Percentiles rank a stretch among this genome's conserved stretches.
phyloP scores from a whole-genome alignment of 768 basidiomycete species.

The Polyporus arcularius region DNA sequence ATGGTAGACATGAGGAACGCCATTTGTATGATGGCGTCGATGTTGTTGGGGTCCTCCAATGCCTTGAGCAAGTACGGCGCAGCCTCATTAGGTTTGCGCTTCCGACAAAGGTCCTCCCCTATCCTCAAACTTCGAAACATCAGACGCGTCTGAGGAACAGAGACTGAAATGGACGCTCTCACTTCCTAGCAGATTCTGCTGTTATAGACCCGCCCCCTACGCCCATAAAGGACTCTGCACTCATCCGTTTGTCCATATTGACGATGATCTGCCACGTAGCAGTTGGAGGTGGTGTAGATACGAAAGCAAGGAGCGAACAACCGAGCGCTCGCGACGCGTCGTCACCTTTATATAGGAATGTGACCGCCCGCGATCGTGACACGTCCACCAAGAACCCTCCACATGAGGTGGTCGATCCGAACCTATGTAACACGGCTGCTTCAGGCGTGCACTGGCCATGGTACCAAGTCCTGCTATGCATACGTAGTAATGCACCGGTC shows the following conservation, averaged over 20 bases:
- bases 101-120: slow-evolving; percentile 37
- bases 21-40: slow-evolving; percentile 41
- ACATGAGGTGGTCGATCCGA: no score
- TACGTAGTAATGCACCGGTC: no score
- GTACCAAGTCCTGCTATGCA: no score
- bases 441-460: no score
- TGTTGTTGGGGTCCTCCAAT: slow-evolving; percentile 41
- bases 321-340: neutral
- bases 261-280: neutral
- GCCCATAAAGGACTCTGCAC: slow-evolving; percentile 14
- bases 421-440: no score
- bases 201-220: slow-evolving; percentile 20
- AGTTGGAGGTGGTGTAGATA: neutral
- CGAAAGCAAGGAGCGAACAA: neutral
- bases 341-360: neutral
- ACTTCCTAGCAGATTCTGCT: slow-evolving; percentile 19
- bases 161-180: neutral
- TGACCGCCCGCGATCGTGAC: neutral
- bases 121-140: slow-evolving; percentile 34
- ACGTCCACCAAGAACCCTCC: neutral
- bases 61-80: slow-evolving; percentile 42
- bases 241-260: slow-evolving; percentile 18
- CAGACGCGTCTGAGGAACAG: neutral
- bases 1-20: slow-evolving; percentile 37
- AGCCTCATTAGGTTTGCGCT: slow-evolving; percentile 35